phyloP scores from a whole-genome alignment of 345 rosid genomes.

The Durio zibethinus region DNA sequence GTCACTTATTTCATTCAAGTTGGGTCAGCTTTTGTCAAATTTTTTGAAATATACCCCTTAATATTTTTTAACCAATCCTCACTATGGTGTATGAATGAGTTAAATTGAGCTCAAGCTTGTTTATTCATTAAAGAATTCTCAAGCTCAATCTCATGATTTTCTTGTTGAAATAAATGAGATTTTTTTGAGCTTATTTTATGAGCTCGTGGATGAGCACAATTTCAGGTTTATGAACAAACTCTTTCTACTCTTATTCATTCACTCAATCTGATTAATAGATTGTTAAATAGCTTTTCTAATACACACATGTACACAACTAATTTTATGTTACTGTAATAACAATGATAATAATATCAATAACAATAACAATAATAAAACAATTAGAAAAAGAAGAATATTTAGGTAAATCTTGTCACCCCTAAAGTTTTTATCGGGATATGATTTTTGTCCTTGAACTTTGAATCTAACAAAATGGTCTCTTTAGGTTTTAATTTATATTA shows the following conservation, averaged over 20 bases:
- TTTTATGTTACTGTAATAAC: no score
- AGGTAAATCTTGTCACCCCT: neutral
- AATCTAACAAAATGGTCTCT: neutral
- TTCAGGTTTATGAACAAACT: neutral
- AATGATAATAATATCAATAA: no score
- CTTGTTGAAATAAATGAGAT: neutral
- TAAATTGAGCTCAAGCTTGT: neutral
- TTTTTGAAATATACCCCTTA: neutral
- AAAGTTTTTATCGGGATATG: neutral
- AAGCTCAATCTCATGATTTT: neutral
- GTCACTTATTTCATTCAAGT: neutral
- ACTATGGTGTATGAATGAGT: neutral
- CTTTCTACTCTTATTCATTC: neutral
- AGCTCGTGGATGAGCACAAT: neutral
- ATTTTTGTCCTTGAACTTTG: neutral
- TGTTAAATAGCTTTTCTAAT: no score
- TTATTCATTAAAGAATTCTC: neutral
- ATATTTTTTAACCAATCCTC: neutral
- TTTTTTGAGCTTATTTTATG: neutral
- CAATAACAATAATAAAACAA: no score
- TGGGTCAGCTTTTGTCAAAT: neutral
- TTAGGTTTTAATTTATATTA: neutral
- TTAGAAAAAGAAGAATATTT: neutral
- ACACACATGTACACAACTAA: no score
- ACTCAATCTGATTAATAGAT: neutral